Percentiles rank a stretch among this genome's conserved stretches.
These are phyloP conservation scores for Pyrenophora tritici-repentis DNA, from an alignment of 2,329 filamentous ascomycete species.

Conservation along the genomic window DNA sequence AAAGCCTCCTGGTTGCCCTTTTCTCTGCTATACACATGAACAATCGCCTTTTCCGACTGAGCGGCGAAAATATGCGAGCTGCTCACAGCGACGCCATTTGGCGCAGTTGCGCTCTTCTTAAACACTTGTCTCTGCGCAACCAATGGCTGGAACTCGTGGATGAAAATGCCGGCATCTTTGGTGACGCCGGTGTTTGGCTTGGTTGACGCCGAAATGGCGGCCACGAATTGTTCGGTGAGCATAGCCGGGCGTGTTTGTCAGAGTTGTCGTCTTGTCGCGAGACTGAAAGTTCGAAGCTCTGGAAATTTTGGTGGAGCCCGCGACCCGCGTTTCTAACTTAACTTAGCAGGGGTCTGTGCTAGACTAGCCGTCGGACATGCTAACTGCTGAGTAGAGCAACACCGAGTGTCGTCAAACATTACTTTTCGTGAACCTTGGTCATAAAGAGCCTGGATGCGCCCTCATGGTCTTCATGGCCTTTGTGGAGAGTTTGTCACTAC, in stretches of 20 bases:
- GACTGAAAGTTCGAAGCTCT: constrained; percentile 10
- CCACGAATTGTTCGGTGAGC: constrained; percentile 58
- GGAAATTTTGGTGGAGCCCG: constrained; percentile 21
- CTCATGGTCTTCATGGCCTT: too few species aligned
- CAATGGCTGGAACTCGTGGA: constrained; percentile 79
- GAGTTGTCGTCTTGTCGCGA: constrained; percentile 3
- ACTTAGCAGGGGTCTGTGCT: neutral
- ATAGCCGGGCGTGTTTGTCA: constrained; percentile 37
- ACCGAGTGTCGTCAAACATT: too few species aligned
- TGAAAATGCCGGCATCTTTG: constrained; percentile 85
- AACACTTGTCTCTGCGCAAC: constrained; percentile 75
- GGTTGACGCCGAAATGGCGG: constrained; percentile 53
- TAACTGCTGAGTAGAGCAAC: too few species aligned
- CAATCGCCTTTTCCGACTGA: constrained; percentile 86
- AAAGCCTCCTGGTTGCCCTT: constrained; percentile 87
- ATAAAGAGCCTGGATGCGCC: too few species aligned
- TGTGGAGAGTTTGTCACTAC: too few species aligned
- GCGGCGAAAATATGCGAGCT: constrained; percentile 86
- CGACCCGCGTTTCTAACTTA: too few species aligned
- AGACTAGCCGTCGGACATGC: too few species aligned
- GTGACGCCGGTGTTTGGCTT: constrained; percentile 55
- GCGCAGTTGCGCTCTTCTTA: constrained; percentile 88
- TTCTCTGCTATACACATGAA: constrained; percentile 87
- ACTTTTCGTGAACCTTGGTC: too few species aligned
- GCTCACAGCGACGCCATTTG: constrained; percentile 79